Percentiles rank a stretch among this genome's conserved stretches.
Conservation (phyloP, 371 early-diverging fungal genomes). For the Mortierella sp. region DNA sequence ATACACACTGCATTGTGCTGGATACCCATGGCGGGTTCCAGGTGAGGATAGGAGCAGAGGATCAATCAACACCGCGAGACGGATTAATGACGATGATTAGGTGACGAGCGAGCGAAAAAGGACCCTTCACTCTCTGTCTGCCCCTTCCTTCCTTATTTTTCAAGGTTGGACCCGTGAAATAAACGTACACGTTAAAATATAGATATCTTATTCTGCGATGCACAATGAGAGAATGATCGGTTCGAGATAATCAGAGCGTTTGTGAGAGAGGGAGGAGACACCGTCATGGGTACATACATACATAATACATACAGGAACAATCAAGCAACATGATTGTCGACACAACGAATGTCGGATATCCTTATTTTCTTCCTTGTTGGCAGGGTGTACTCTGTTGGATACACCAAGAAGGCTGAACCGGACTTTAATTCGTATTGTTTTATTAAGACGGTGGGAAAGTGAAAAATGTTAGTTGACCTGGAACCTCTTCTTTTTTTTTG, state of each 20-base stretch:
- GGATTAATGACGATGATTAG: neutral
- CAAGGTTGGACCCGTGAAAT: slow-evolving; percentile 7
- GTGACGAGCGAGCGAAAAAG: neutral
- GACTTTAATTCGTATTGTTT: neutral
- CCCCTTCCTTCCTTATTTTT: neutral
- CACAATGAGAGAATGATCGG: neutral
- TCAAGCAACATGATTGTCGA: neutral
- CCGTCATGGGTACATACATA: neutral
- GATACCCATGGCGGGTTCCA: slow-evolving; percentile 2
- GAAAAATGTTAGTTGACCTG: neutral
- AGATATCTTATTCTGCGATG: neutral
- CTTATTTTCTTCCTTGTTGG: neutral
- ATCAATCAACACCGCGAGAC: neutral
- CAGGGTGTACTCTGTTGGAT: neutral
- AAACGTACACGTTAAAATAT: neutral
- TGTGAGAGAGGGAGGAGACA: neutral
- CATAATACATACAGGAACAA: neutral
- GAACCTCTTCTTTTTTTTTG: neutral
- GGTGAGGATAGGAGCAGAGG: neutral
- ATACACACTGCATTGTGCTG: neutral
- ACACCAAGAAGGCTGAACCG: neutral
- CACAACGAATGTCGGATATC: neutral
- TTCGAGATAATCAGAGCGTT: slow-evolving; percentile 9
- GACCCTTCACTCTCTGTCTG: neutral
- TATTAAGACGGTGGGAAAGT: slow-evolving; percentile 10